Conservation (phyloP, 768 basidiomycete species). For the Podaxis sp. region DNA sequence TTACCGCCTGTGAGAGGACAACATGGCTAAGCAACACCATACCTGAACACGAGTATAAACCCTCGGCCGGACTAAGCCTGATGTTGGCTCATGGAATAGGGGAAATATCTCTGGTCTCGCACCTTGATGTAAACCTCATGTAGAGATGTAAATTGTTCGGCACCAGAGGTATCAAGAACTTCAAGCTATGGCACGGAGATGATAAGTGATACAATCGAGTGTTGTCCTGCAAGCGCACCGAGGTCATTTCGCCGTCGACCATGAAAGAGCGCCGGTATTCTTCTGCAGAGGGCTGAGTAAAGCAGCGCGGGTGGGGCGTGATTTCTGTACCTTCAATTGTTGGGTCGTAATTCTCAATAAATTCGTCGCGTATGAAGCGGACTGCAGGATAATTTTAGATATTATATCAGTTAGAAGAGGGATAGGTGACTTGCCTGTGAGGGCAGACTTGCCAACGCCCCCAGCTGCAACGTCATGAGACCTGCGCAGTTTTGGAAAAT, state of each 20-base stretch:
- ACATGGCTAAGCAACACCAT: conserved; percentile 7
- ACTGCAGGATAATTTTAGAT: conserved; percentile 33
- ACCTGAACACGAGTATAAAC: conserved; percentile 85
- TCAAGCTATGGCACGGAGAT: conserved; percentile 52
- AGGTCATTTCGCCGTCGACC: conserved; percentile 64
- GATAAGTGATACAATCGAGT: background rate
- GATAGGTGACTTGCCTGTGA: conserved; percentile 47
- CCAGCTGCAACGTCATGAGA: conserved; percentile 51
- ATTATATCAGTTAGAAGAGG: background rate
- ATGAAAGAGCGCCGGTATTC: conserved; percentile 64
- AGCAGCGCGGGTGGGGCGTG: background rate
- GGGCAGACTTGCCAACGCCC: conserved; percentile 86
- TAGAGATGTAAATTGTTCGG: conserved; percentile 81
- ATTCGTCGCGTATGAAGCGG: conserved; percentile 71
- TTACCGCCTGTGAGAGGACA: background rate
- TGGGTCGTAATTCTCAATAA: conserved; percentile 78
- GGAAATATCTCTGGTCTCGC: conserved; percentile 1
- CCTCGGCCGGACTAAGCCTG: conserved; percentile 60
- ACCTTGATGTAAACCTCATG: conserved; percentile 86
- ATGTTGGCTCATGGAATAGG: background rate
- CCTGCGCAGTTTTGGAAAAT: background rate
- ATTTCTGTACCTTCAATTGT: conserved; percentile 70
- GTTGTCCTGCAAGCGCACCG: conserved; percentile 41
- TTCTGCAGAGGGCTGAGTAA: conserved; percentile 43
- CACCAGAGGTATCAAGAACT: conserved; percentile 80